A percentile compares a stretch with the other conserved stretches of the same genome.
Evolutionary conservation across 176 grass and related monocot genomes (phyloP).

Genomic region (barley (Hordeum vulgare)): DNA sequence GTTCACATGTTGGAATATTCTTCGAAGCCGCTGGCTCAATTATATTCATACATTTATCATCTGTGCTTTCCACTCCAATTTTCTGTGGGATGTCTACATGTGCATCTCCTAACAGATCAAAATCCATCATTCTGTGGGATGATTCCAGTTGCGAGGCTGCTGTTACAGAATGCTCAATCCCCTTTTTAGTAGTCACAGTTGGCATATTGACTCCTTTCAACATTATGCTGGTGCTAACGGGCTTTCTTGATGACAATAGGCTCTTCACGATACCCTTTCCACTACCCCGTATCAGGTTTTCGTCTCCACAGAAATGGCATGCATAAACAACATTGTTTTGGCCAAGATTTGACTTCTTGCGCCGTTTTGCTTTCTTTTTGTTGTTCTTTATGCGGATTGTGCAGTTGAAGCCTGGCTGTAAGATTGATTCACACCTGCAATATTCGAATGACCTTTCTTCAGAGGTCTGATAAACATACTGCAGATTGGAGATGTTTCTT

Average conservation of each 20-base stretch:
- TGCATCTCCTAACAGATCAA: background rate
- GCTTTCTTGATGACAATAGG: slow-evolving; percentile 44
- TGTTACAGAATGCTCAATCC: slow-evolving; percentile 1
- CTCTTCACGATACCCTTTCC: slow-evolving; percentile 46
- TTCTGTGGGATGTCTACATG: no score
- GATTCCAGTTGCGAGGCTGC: background rate
- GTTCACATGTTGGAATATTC: background rate
- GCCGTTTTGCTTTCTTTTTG: slow-evolving; percentile 32
- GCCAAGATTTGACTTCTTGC: slow-evolving; percentile 29
- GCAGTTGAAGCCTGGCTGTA: slow-evolving; percentile 66
- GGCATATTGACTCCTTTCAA: no score
- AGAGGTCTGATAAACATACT: background rate
- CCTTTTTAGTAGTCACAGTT: background rate
- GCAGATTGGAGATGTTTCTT: background rate
- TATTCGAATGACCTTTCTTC: background rate
- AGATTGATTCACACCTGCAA: slow-evolving; percentile 74
- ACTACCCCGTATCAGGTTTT: slow-evolving; percentile 59
- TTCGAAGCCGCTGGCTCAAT: background rate
- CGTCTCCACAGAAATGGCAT: slow-evolving; percentile 67
- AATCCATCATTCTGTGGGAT: background rate
- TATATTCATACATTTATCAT: background rate
- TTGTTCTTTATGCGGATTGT: slow-evolving; percentile 31
- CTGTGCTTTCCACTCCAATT: no score
- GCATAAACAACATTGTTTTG: slow-evolving; percentile 57
- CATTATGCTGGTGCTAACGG: no score